Base-by-base conservation (phyloP, 768 basidiomycete species). In the Kwoniella bestiolae region DNA sequence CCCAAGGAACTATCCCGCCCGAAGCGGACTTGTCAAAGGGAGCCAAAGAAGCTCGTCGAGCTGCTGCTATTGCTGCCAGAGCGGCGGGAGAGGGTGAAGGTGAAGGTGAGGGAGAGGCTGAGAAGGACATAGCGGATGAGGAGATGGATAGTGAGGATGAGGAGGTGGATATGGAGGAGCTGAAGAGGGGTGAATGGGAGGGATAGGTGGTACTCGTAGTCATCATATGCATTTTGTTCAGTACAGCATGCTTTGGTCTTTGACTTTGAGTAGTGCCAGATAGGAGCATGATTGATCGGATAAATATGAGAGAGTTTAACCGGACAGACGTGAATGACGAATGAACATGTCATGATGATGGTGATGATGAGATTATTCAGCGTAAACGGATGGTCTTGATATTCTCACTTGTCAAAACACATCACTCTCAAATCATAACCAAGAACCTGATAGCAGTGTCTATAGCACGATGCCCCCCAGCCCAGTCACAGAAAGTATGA, bases 1-100 rank as follows among this genome's bases (percentile, higher is more conserved):
- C 86, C 0, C 86, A 87, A 75, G 94, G 91, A 8, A 85, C 85
- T 52, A 88, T 98, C 44, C 93, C 92, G 0, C 79, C 86, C 0
- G 83, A 83, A 3, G 88, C 91, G 3, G 85, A 92, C 45, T 84
- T 91, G 73, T 86, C 84, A 74, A 87, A 83, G 64, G 63, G 84
- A 84, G 68, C 84, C 81, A 63, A 8, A 72, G 55, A 56, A 63
- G 62, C 58, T 65, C 63, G 23, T 66, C 60, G 44, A 70, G 67
- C 18, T 63, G 49, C 60, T 38, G 60, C 60, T 52, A 50, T 31
- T 25, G n/a, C 58, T n/a, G 45, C 49, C 49, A 14, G 63, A 58
- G 63, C 38, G 45, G 57, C 53, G 12, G 46, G 38, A 56, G 66
- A 28, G 38, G 62, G 28, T 18, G n/a, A n/a, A n/a, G 63, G 52